These are phyloP conservation scores for Erysimum cheiranthoides DNA, from an alignment of 345 rosid species.

Conservation along the genomic window DNA sequence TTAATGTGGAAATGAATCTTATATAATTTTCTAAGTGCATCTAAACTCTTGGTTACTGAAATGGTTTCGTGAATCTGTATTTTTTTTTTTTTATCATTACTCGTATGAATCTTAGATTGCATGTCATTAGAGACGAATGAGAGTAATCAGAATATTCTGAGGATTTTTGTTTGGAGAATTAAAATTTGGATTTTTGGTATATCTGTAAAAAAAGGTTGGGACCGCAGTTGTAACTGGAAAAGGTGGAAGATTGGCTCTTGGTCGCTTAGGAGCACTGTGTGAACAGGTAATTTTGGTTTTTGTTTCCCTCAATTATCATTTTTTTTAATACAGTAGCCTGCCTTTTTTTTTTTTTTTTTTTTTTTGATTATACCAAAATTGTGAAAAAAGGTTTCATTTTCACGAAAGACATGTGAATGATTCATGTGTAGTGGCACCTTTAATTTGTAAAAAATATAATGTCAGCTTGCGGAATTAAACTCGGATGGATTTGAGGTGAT, in stretches of 20 bases:
- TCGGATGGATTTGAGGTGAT: conserved; percentile 83
- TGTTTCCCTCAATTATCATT: background rate
- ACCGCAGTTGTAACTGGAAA: conserved; percentile 95
- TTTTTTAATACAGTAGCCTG: background rate
- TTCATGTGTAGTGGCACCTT: conserved; percentile 19
- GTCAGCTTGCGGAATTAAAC: conserved; percentile 86
- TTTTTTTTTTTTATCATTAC: background rate
- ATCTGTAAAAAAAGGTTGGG: conserved; percentile 68
- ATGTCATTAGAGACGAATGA: conserved; percentile 25
- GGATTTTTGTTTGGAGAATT: background rate
- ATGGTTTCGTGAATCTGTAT: conserved; percentile 28
- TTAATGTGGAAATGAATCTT: conserved; percentile 3
- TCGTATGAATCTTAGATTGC: conserved; percentile 29
- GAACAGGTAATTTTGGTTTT: conserved; percentile 66
- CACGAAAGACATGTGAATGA: conserved; percentile 34
- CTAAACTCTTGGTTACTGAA: background rate
- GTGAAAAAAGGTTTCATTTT: conserved; percentile 18
- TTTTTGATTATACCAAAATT: conserved; percentile 3
- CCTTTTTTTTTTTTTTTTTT: background rate
- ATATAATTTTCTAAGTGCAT: conserved; percentile 12
- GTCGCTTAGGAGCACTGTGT: conserved; percentile 90
- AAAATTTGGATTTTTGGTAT: conserved; percentile 6
- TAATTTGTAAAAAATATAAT: conserved; percentile 36
- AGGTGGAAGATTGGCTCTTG: conserved; percentile 95
- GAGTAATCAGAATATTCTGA: conserved; percentile 1